Conservation (phyloP, 805 yeast species). For the Hermanozyma aechmeae region DNA sequence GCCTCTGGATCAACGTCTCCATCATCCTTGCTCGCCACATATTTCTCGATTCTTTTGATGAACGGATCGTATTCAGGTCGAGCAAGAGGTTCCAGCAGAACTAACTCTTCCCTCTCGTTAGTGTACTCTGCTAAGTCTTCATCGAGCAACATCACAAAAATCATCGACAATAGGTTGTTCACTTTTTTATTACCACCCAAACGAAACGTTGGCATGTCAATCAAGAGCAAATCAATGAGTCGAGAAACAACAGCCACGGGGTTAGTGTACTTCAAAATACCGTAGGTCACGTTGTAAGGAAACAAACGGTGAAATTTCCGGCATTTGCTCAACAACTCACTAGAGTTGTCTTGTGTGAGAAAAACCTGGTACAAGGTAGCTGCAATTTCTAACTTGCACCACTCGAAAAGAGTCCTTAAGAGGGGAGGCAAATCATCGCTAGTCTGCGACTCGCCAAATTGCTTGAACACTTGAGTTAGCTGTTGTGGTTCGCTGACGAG, state of each 20-base stretch:
- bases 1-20: slow-evolving; percentile 12
- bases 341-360: slow-evolving; percentile 72
- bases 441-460: slow-evolving; percentile 46
- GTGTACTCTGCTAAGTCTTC: slow-evolving; percentile 53
- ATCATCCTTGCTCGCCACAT: slow-evolving; percentile 1
- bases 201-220: slow-evolving; percentile 24
- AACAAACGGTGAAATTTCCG: slow-evolving; percentile 64
- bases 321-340: slow-evolving; percentile 63
- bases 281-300: slow-evolving; percentile 73
- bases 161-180: slow-evolving; percentile 50
- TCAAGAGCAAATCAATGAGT: slow-evolving; percentile 72
- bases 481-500: slow-evolving; percentile 45
- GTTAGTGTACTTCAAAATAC: slow-evolving; percentile 73
- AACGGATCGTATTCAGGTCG: background rate
- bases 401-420: slow-evolving; percentile 61
- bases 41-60: background rate
- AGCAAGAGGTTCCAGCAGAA: background rate
- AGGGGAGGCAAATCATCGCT: slow-evolving; percentile 58
- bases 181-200: slow-evolving; percentile 8
- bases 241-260: slow-evolving; percentile 79
- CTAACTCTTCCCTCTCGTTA: background rate
- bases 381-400: slow-evolving; percentile 78
- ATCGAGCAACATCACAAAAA: slow-evolving; percentile 61
- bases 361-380: slow-evolving; percentile 76
- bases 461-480: slow-evolving; percentile 51